Percentiles rank a stretch among this genome's conserved stretches.
These are phyloP conservation scores for Tetracladium maxilliforme DNA, from an alignment of 2,329 filamentous ascomycete genomes.

Conservation along the genomic window DNA sequence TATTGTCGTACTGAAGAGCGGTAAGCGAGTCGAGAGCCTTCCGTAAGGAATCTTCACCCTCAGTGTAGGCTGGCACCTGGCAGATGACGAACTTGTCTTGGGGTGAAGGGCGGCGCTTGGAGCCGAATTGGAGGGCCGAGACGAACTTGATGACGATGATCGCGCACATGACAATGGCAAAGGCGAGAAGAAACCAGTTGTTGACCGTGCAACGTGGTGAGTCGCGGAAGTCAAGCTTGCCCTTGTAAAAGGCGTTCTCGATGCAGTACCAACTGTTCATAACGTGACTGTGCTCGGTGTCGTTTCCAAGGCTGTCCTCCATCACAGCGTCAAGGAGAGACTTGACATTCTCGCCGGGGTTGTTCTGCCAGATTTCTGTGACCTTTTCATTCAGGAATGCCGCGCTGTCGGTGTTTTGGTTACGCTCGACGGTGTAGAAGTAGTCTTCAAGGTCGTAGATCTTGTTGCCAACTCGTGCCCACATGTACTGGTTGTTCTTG, in stretches of 20 bases:
- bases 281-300: constrained; percentile 33
- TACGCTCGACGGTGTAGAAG: constrained; percentile 55
- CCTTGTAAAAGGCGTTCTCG: constrained; percentile 69
- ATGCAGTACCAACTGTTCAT: constrained; percentile 65
- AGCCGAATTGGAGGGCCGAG: constrained; percentile 82
- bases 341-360: constrained; percentile 70
- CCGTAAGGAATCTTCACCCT: constrained; percentile 87
- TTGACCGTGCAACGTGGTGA: constrained; percentile 68
- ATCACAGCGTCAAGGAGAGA: constrained; percentile 31
- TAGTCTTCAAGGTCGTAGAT: constrained; percentile 91
- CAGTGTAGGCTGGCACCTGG: constrained; percentile 93
- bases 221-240: constrained; percentile 72
- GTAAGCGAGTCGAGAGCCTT: constrained; percentile 92
- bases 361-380: constrained; percentile 52
- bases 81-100: constrained; percentile 99
- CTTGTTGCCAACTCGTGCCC: constrained; percentile 62
- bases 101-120: constrained; percentile 73
- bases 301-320: too few relatives aligned
- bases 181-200: constrained; percentile 78
- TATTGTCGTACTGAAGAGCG: constrained; percentile 92
- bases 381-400: constrained; percentile 60
- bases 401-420: constrained; percentile 36
- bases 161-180: constrained; percentile 67
- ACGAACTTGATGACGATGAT: constrained; percentile 85
- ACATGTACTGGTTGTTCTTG: constrained; percentile 50